Percentiles rank a stretch among this genome's conserved stretches.
These are phyloP conservation scores for Capsella bursapastoris DNA, from an alignment of 345 rosid genomes.

Conservation along the genomic window DNA sequence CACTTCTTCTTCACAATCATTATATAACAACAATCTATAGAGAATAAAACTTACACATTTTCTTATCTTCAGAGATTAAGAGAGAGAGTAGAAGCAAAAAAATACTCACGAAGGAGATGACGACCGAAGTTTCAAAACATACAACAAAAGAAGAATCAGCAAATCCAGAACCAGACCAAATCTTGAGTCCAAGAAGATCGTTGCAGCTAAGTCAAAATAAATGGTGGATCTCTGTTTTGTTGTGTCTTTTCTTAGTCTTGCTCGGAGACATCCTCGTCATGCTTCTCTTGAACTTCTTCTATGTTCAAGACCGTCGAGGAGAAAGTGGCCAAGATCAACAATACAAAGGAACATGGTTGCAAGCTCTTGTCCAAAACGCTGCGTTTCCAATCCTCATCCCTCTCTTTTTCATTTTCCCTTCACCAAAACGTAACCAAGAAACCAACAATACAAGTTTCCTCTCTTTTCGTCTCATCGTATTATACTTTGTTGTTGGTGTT, in stretches of 20 bases:
- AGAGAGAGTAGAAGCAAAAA: background rate
- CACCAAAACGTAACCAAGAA: conserved; percentile 1
- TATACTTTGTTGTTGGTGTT: conserved; percentile 13
- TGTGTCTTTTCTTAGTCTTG: background rate
- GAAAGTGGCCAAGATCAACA: background rate
- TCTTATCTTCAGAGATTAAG: background rate
- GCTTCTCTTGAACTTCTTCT: conserved; percentile 23
- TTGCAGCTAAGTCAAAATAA: conserved; percentile 5
- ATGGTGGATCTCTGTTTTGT: conserved; percentile 17
- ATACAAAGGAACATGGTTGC: conserved; percentile 13
- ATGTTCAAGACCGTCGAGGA: background rate
- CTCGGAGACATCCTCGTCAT: conserved; percentile 11
- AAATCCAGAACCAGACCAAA: conserved; percentile 38
- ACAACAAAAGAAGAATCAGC: conserved; percentile 30
- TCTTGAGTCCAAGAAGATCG: conserved; percentile 27
- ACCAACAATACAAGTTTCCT: conserved; percentile 1
- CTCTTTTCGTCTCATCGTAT: background rate
- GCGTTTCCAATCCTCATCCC: conserved; percentile 14
- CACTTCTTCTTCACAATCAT: background rate
- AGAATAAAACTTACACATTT: background rate
- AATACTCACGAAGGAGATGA: conserved; percentile 22
- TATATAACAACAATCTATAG: background rate
- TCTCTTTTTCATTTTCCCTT: conserved; percentile 7
- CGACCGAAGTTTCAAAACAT: conserved; percentile 29
- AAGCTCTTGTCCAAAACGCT: conserved; percentile 19